Conservation (phyloP, 176 grass and related monocot species). For the Avena atlantica region DNA sequence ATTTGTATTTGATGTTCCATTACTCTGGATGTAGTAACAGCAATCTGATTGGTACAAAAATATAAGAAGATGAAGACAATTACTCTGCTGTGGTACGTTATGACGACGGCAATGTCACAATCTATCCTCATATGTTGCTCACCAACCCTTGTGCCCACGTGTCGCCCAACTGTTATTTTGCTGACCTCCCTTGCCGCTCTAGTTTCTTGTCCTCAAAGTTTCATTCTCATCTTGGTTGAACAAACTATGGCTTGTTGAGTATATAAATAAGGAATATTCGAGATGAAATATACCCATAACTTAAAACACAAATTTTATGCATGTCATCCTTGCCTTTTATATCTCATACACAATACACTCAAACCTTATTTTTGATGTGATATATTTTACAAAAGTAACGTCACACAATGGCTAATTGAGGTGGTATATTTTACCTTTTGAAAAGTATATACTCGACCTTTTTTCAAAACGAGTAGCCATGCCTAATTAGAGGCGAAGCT, state of each 20-base stretch:
- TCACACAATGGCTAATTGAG: too few species aligned
- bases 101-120: neutral
- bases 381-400: too few species aligned
- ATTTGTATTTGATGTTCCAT: too few species aligned
- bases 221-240: neutral
- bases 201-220: neutral
- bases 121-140: neutral
- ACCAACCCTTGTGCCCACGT: conserved; percentile 41
- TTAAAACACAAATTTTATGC: neutral
- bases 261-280: neutral
- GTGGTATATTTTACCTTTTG: too few species aligned
- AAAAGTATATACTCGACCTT: too few species aligned
- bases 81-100: neutral
- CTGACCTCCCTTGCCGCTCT: neutral
- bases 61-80: neutral
- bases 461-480: too few species aligned
- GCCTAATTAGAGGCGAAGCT: too few species aligned
- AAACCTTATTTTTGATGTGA: too few species aligned
- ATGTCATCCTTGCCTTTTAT: too few species aligned
- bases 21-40: neutral
- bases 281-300: neutral
- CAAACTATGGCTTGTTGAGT: neutral
- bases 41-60: neutral
- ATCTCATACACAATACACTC: too few species aligned
- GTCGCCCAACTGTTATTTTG: neutral